Base-by-base conservation (phyloP, 768 basidiomycete genomes). In the Amanita phalloides region DNA sequence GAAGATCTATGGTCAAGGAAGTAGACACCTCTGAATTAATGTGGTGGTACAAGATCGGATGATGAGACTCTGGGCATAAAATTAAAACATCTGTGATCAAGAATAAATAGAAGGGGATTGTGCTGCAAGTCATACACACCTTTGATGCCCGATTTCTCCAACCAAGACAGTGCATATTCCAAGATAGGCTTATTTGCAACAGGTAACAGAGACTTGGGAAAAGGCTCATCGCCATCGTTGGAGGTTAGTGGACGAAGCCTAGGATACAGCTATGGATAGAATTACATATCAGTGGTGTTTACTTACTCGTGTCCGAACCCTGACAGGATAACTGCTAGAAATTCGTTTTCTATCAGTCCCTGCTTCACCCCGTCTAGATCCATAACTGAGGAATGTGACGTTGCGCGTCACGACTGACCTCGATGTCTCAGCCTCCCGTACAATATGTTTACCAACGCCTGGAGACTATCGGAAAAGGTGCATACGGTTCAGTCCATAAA, bases 401-500 rank as follows among this genome's bases (percentile, higher is more conserved):
- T 45, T 17, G 30, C 1, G 26, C 26, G 26, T 13, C n/a, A 14
- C 25, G 10, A 14, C 3, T 45, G n/a, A 45, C 44, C 36, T 7
- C 1, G 9, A 69, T 70, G 66, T 62, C 74, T 47, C 78, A 81
- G 57, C 72, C 68, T 38, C 79, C 81, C 37, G 86, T 88, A 26
- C 86, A 87, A 67, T 80, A 87, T 60, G 78, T 90, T 58, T 90
- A 86, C 68, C 72, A 81, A 64, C 84, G 90, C 61, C 80, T 94
- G 38, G 90, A 95, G 66, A 86, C 90, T n/a, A 77, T 95, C 32
- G 94, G 95, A 30, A 93, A 91, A 67, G 95, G 94, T 55, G 89
- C 92, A 1, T 97, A 93, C 67, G 95, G 96, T 42, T 90, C 91
- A 7, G 95, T 99, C 11, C 90, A 94, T 72, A 90, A 86, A 63